These are phyloP conservation scores for Mrakia gelida DNA, from an alignment of 768 basidiomycete genomes.

Conservation along the genomic window DNA sequence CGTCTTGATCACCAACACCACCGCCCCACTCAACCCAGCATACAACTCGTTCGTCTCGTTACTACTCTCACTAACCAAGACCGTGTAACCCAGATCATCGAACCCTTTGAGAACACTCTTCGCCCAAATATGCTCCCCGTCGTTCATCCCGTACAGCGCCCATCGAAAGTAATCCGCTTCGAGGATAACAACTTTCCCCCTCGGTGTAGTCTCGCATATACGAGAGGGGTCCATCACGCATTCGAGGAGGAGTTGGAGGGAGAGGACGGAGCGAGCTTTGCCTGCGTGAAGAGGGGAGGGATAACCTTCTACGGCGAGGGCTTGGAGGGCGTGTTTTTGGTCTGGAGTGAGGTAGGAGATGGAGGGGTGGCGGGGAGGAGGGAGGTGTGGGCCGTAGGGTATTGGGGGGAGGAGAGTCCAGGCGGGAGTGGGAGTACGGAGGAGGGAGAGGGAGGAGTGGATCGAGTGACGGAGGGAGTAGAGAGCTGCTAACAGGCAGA, in stretches of 20 bases:
- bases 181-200: constrained; percentile 26
- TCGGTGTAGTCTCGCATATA: constrained; percentile 11
- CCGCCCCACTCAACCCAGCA: constrained; percentile 20
- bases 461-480: not conserved
- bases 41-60: constrained; percentile 27
- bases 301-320: constrained; percentile 5
- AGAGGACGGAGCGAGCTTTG: not conserved
- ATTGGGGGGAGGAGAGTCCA: constrained; percentile 22
- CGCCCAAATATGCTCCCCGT: constrained; percentile 32
- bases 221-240: constrained; percentile 21
- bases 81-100: constrained; percentile 24
- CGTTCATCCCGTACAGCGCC: constrained; percentile 14
- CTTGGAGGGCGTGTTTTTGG: constrained; percentile 20
- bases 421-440: not conserved
- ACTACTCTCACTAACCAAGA: constrained; percentile 23
- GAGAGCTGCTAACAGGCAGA: constrained; percentile 5
- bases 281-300: constrained; percentile 2
- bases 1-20: constrained; percentile 50
- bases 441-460: not conserved
- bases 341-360: constrained; percentile 24
- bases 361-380: constrained; percentile 20
- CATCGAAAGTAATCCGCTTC: constrained; percentile 31
- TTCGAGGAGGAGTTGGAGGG: constrained; percentile 7
- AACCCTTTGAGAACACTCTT: constrained; percentile 16
- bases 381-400: constrained; percentile 27